These are phyloP conservation scores for Cyclostephanos invisitatus DNA, from an alignment of 108 stramenopile species.

Conservation along the genomic window DNA sequence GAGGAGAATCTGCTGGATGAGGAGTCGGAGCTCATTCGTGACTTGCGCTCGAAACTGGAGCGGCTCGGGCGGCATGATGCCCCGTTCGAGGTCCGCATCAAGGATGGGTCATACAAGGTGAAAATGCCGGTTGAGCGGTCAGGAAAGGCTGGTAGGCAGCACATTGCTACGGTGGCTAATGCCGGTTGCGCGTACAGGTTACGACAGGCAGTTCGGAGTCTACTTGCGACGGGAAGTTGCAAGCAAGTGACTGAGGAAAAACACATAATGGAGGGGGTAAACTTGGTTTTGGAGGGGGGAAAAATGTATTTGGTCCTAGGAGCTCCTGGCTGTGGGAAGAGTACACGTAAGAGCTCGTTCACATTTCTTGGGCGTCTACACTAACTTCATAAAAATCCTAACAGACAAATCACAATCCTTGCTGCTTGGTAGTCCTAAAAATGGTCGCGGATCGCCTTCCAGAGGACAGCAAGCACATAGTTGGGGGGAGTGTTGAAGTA, in stretches of 20 bases:
- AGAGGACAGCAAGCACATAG: not conserved
- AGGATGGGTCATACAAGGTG: constrained; percentile 25
- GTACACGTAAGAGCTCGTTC: constrained; percentile 18
- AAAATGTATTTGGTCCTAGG: constrained; percentile 85
- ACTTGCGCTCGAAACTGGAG: constrained; percentile 8
- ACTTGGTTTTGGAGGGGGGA: constrained; percentile 63
- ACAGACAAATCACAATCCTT: not conserved
- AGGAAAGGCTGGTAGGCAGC: not conserved
- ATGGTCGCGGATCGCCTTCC: constrained; percentile 7
- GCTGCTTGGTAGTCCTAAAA: not conserved
- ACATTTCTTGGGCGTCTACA: not conserved
- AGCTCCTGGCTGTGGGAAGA: constrained; percentile 82
- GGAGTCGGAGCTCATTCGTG: constrained; percentile 5
- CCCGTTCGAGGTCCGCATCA: constrained; percentile 27
- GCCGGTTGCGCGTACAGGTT: constrained; percentile 10
- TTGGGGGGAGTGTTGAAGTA: constrained; percentile 2
- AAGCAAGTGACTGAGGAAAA: constrained; percentile 19
- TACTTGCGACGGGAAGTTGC: constrained; percentile 6
- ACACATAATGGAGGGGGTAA: constrained; percentile 56
- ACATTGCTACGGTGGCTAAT: constrained; percentile 35
- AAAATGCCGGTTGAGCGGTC: constrained; percentile 5
- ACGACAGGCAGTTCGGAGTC: not conserved
- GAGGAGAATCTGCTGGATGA: not conserved
- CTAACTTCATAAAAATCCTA: not conserved
- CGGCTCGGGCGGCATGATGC: not conserved